Percentiles rank a stretch among this genome's conserved stretches.
Conservation (phyloP, 139 green algal genomes). For the Chlamydomonas asymmetrica region DNA sequence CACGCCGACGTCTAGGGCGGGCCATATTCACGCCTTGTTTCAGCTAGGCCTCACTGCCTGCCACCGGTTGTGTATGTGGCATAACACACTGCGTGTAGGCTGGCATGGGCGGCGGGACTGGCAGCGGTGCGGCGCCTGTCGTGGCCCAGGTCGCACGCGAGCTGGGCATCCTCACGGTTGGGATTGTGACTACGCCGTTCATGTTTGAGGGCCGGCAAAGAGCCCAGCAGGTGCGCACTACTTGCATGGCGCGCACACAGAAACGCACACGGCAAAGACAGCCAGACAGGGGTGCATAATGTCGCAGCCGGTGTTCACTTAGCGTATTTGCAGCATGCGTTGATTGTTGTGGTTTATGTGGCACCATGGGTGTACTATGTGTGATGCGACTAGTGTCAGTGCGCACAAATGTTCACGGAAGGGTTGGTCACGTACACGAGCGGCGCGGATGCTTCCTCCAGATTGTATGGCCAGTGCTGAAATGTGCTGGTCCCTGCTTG, state of each 20-base stretch:
- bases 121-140: constrained; percentile 90
- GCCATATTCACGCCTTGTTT: not conserved
- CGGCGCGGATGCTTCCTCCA: too few relatives aligned
- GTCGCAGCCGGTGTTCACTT: too few relatives aligned
- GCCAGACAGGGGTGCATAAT: too few relatives aligned
- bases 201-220: constrained; percentile 92
- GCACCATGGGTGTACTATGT: too few relatives aligned
- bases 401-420: too few relatives aligned
- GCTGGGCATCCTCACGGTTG: constrained; percentile 94
- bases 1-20: not conserved
- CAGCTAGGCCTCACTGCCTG: not conserved
- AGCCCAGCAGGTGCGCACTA: constrained; percentile 63
- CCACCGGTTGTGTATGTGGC: not conserved
- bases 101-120: constrained; percentile 96
- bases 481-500: not conserved
- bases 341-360: too few relatives aligned
- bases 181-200: constrained; percentile 96
- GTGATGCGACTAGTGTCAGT: too few relatives aligned
- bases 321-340: too few relatives aligned
- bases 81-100: constrained; percentile 51
- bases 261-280: too few relatives aligned
- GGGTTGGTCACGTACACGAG: too few relatives aligned
- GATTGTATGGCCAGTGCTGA: too few relatives aligned
- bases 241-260: too few relatives aligned
- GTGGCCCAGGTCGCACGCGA: constrained; percentile 83